These are phyloP conservation scores for Cymbopogon citratus DNA, from an alignment of 176 grass and related monocot genomes.

Conservation along the genomic window DNA sequence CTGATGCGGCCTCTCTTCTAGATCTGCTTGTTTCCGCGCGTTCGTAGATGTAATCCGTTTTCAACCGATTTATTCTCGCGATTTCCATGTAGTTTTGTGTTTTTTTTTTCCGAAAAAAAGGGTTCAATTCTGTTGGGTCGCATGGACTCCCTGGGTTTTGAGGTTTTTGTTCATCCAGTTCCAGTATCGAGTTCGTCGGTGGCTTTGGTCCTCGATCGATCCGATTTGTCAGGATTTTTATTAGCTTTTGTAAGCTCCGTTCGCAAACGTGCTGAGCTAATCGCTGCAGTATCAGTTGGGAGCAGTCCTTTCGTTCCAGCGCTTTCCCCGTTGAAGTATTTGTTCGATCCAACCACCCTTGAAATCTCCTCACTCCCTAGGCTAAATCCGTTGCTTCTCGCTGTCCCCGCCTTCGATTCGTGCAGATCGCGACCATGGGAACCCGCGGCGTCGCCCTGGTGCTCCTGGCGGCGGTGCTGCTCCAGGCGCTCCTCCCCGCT, in stretches of 20 bases:
- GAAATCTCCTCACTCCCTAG: neutral
- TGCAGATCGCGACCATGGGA: slow-evolving; percentile 52
- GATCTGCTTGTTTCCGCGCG: neutral
- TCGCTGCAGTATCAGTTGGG: neutral
- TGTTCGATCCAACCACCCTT: neutral
- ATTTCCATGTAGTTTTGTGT: neutral
- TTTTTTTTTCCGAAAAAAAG: neutral
- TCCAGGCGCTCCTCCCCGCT: no score
- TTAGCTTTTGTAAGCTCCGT: neutral
- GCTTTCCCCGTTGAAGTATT: neutral
- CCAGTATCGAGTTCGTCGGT: neutral
- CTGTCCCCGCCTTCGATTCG: neutral
- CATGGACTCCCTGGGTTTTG: neutral
- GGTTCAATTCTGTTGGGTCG: neutral
- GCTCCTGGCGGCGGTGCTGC: slow-evolving; percentile 47
- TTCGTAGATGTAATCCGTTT: neutral
- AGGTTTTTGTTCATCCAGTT: neutral
- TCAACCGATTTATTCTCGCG: neutral
- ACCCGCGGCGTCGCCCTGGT: slow-evolving; percentile 27
- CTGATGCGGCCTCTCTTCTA: neutral
- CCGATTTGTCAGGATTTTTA: neutral
- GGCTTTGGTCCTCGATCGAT: neutral
- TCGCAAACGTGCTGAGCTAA: neutral
- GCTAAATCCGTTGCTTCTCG: neutral
- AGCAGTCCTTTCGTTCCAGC: neutral